Base-by-base conservation (phyloP, 2,329 filamentous ascomycete genomes). In the Talaromyces sp. region DNA sequence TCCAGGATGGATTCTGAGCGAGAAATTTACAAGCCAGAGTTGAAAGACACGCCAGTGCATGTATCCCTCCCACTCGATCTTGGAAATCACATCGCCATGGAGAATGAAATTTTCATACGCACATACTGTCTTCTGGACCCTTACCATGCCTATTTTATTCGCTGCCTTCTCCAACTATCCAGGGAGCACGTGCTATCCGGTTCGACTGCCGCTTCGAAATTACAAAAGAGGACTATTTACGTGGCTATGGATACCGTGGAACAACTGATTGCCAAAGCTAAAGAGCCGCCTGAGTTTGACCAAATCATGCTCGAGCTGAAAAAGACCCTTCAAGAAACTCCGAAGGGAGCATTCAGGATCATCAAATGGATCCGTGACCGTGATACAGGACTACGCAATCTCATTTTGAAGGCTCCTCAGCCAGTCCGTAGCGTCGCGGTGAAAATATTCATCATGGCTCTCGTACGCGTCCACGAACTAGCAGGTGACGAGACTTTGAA, bases 41-140 rank as follows among this genome's bases (percentile, higher is more conserved):
- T 79, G 33, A 72, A 87, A 57, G 79, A 83, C 52, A 79, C 85
- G n/a, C 80, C 82, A 9, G 77, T 81, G 11, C 82, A 79, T 60
- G 78, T 84, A 7, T 70, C 78, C 1, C 71, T 87, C 43, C 81
- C 84, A 11, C 67, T 71, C 27, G 68, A 74, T 5, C 75, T 86
- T 52, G 75, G 80, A 50, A 78, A 82, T 50, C 82, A 87, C 64
- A 91, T 96, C 64, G 81, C 85, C 11, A 79, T 82, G 65, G 89
- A 94, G 60, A 97, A 97, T 70, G 87, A 90, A 67, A 70, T 86
- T 1, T 85, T 92, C 27, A 83, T 96, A 56, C 87, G 90, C 62
- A 87, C 90, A 19, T 93, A 96, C 72, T 93, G 90, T 74, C 82
- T 96, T 27, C 91, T 90, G 71, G 93, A 96, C 71, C 85, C 86